phyloP scores from a whole-genome alignment of 192 early-diverging fungal species.

The Mortierella alpina region DNA sequence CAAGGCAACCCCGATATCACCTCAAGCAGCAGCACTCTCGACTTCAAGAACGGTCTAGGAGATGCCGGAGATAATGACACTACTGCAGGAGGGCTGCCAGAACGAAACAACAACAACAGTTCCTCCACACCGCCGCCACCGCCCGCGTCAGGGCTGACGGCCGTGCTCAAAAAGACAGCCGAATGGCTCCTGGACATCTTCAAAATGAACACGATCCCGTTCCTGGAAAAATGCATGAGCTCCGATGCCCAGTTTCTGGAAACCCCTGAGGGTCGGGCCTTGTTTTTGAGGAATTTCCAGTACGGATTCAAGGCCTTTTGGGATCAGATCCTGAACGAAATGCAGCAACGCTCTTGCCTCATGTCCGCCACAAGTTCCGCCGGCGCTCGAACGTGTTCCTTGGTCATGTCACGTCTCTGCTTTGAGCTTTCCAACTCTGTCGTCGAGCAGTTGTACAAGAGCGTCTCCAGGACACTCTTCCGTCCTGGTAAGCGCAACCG shows the following conservation, averaged over 20 bases:
- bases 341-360: slow-evolving; percentile 24
- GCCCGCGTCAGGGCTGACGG: slow-evolving; percentile 4
- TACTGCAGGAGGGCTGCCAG: neutral
- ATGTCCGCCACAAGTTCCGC: neutral
- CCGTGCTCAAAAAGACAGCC: slow-evolving; percentile 44
- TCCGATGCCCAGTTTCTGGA: slow-evolving; percentile 46
- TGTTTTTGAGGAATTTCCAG: slow-evolving; percentile 51
- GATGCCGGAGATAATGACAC: too few species aligned
- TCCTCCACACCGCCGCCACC: neutral
- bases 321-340: slow-evolving; percentile 46
- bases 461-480: slow-evolving; percentile 39
- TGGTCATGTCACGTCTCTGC: slow-evolving; percentile 41
- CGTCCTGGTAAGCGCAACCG: slow-evolving; percentile 40
- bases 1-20: neutral
- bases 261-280: slow-evolving; percentile 26
- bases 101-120: neutral
- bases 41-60: neutral
- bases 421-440: slow-evolving; percentile 29
- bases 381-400: slow-evolving; percentile 7
- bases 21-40: neutral
- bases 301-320: slow-evolving; percentile 51
- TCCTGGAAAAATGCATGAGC: slow-evolving; percentile 57
- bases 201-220: slow-evolving; percentile 44
- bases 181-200: slow-evolving; percentile 41
- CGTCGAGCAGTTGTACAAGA: slow-evolving; percentile 41